Conservation (phyloP, 2,329 filamentous ascomycete genomes). For the Falciphora oryzae region DNA sequence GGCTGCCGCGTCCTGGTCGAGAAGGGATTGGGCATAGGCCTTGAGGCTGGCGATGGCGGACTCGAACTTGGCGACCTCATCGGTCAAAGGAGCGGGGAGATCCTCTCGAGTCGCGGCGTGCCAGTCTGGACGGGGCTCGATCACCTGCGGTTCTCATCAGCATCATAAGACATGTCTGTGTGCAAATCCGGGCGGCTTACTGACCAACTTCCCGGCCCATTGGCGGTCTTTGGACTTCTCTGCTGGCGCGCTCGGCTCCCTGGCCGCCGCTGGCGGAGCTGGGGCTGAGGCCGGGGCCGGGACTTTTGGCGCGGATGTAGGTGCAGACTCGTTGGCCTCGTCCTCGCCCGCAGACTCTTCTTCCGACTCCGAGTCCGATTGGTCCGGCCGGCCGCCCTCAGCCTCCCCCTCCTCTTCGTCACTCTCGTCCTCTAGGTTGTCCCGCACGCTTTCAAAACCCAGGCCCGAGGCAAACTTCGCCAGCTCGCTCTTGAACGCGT, state of each 20-base stretch:
- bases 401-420: slow-evolving; percentile 28
- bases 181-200: slow-evolving; percentile 25
- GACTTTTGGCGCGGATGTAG: too few species aligned
- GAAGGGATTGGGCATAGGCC: slow-evolving; percentile 64
- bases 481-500: slow-evolving; percentile 40
- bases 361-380: slow-evolving; percentile 21
- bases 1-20: slow-evolving; percentile 70
- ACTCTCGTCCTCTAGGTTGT: slow-evolving; percentile 33
- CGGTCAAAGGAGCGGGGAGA: slow-evolving; percentile 38
- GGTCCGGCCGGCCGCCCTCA: slow-evolving; percentile 11
- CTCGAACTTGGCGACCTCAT: slow-evolving; percentile 37
- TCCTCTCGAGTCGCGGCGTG: slow-evolving; percentile 38
- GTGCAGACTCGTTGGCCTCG: slow-evolving; percentile 11
- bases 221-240: slow-evolving; percentile 23
- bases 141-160: slow-evolving; percentile 32
- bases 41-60: slow-evolving; percentile 48
- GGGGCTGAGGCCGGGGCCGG: background rate
- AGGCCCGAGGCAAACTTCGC: slow-evolving; percentile 46
- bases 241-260: slow-evolving; percentile 4
- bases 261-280: background rate
- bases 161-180: background rate
- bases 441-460: slow-evolving; percentile 38
- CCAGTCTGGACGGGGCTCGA: slow-evolving; percentile 55
- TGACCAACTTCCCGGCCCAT: slow-evolving; percentile 32
- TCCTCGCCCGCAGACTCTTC: slow-evolving; percentile 26